A percentile compares a stretch with the other conserved stretches of the same genome.
Evolutionary conservation across 495 filamentous ascomycete species (phyloP).

Genomic region (Amorphotheca resinae): DNA sequence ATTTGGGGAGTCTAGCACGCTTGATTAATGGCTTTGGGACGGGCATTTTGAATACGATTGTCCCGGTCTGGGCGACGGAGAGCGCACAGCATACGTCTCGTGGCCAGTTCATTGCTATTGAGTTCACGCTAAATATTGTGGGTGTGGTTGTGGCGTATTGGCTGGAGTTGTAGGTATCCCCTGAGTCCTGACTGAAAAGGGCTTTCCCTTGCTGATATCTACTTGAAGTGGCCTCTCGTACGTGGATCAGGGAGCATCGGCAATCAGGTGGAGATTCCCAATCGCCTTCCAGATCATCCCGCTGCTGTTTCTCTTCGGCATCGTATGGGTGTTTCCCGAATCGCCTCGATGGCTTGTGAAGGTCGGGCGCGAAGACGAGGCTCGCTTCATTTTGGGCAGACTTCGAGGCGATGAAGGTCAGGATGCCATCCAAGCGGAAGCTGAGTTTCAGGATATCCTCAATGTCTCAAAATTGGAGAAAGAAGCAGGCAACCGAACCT

Average conservation of each 20-base stretch:
- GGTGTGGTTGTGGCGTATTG: conserved; percentile 64
- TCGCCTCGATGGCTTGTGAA: conserved; percentile 55
- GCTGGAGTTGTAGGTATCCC: conserved; percentile 43
- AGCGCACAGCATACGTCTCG: conserved; percentile 50
- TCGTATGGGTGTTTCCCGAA: conserved; percentile 52
- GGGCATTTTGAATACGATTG: conserved; percentile 23
- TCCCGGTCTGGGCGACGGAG: conserved; percentile 19
- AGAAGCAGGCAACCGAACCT: no score
- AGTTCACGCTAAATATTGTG: conserved; percentile 63
- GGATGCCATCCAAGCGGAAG: conserved; percentile 49
- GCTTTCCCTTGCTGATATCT: neutral
- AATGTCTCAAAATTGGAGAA: conserved; percentile 31
- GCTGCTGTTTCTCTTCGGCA: conserved; percentile 38
- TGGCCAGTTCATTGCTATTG: conserved; percentile 59
- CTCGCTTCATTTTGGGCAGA: conserved; percentile 46
- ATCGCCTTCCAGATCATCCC: conserved; percentile 61
- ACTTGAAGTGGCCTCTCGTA: conserved; percentile 38
- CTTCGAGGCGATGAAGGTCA: conserved; percentile 45
- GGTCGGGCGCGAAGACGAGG: conserved; percentile 47
- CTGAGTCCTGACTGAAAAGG: no score
- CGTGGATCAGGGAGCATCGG: conserved; percentile 39
- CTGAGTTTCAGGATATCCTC: conserved; percentile 55
- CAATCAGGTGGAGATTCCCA: conserved; percentile 56
- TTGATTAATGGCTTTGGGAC: conserved; percentile 41
- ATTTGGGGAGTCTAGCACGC: no score